Percentiles rank a stretch among this genome's conserved stretches.
Evolutionary conservation across 2,329 filamentous ascomycete genomes (phyloP).

Genomic region (Cordyceps javanica): DNA sequence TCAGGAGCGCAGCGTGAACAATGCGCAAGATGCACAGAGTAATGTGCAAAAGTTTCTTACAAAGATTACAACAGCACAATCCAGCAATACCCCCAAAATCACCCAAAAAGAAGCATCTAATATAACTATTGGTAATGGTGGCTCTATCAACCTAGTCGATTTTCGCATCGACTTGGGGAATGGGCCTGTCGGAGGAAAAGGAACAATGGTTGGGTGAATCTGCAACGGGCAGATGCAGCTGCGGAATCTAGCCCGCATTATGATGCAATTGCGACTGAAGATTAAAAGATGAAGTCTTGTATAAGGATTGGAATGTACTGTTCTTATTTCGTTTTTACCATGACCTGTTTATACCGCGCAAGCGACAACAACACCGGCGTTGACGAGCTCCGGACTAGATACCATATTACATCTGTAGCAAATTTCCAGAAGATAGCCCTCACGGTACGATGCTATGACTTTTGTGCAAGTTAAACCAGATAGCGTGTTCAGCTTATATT

Average conservation of each 20-base stretch:
- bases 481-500: neutral
- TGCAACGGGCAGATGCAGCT: neutral
- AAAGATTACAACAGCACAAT: constrained; percentile 22
- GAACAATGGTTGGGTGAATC: neutral
- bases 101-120: constrained; percentile 33
- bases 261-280: neutral
- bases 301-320: constrained; percentile 10
- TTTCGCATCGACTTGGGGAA: constrained; percentile 35
- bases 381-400: constrained; percentile 6
- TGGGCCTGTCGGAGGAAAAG: constrained; percentile 12
- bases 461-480: neutral
- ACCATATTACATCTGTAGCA: neutral
- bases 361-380: constrained; percentile 6
- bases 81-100: constrained; percentile 25
- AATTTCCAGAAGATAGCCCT: neutral
- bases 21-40: constrained; percentile 49
- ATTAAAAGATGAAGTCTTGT: constrained; percentile 5
- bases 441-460: neutral
- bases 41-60: constrained; percentile 51
- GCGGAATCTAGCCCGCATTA: neutral
- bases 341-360: constrained; percentile 4
- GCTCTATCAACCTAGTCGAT: constrained; percentile 45
- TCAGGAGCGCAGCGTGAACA: constrained; percentile 44
- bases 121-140: constrained; percentile 36
- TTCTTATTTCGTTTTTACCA: constrained; percentile 7